phyloP scores from a whole-genome alignment of 148 eudicot species.

The Rhododendron williamsianum region DNA sequence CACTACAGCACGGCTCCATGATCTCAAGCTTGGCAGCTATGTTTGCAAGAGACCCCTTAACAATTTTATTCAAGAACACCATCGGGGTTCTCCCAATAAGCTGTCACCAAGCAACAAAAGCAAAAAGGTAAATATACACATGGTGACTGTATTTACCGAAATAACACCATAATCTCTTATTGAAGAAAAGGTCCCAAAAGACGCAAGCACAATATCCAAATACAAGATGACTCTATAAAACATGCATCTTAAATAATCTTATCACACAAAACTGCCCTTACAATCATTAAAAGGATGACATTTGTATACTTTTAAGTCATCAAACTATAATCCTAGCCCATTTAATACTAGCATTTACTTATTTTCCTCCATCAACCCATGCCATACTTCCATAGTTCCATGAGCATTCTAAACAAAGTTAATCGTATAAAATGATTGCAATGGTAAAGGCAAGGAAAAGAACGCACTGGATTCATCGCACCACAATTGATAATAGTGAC shows the following conservation, averaged over 20 bases:
- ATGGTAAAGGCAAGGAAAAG: not conserved
- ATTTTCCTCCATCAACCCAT: not conserved
- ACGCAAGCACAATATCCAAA: not conserved
- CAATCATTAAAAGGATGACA: not conserved
- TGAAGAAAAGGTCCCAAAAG: not conserved
- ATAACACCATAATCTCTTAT: not conserved
- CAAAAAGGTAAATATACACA: not conserved
- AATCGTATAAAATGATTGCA: not conserved
- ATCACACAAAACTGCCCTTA: not conserved
- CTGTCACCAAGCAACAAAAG: conserved; percentile 33
- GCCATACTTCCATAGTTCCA: not conserved
- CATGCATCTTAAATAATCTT: too few relatives aligned
- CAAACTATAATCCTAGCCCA: not conserved
- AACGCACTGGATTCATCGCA: not conserved
- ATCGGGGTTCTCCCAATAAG: conserved; percentile 95
- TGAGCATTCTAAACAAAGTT: not conserved
- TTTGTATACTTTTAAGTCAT: not conserved
- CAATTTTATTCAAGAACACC: conserved; percentile 87
- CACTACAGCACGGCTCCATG: conserved; percentile 99
- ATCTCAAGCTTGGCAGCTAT: conserved; percentile 98
- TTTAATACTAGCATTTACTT: not conserved
- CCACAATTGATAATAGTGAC: not conserved
- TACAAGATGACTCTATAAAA: not conserved
- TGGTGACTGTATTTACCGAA: not conserved
- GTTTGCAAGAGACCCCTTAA: conserved; percentile 70